Evolutionary conservation across 257 asterid species (phyloP), one percentile per base, ranked within the genome.

Genomic region (Lithospermum erythrorhizon): DNA sequence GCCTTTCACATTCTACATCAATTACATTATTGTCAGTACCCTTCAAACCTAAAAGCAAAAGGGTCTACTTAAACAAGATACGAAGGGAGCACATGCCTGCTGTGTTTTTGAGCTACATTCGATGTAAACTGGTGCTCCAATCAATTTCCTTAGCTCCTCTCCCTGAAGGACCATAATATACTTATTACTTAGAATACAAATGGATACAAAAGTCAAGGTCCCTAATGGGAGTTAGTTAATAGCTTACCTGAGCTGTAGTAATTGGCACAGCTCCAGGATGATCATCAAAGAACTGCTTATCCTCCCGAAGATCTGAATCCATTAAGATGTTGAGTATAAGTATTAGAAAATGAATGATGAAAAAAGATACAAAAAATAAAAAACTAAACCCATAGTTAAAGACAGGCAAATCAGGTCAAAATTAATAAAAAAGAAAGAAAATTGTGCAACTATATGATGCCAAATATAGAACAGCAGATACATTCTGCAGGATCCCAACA

Each of bases 191-290:
- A 16, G 25, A 45, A n/a, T 16, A 24, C 45, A 48, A 52, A 51
- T 15, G 59, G 18, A 15, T 10, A 35, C 47, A 1, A 37, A 47
- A 53, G 58, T 3, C 9, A 60, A 30, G 16, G 21, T 22, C 45
- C 19, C 58, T 24, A 41, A 6, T 24, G 6, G 4, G 30, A 35
- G 53, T 59, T 37, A 53, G 24, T 19, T 53, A 45, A 24, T 37
- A 21, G 7, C 57, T 68, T 72, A 87, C 97, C 87, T 89, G 97
- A 60, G 89, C 96, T 55, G 88, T 62, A 62, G 90, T 73, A 73
- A 90, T 90, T 64, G 96, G 94, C 59, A 80, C 94, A 69, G 97
- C 91, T 65, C 95, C 97, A 70, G 97, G 95, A 75, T 89, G 95
- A 81, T 86, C 95, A 15, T 75, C 35, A 23, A 89, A 82, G 85